These are phyloP conservation scores for Colletotrichum karsti DNA, from an alignment of 2,329 filamentous ascomycete species.

Conservation along the genomic window DNA sequence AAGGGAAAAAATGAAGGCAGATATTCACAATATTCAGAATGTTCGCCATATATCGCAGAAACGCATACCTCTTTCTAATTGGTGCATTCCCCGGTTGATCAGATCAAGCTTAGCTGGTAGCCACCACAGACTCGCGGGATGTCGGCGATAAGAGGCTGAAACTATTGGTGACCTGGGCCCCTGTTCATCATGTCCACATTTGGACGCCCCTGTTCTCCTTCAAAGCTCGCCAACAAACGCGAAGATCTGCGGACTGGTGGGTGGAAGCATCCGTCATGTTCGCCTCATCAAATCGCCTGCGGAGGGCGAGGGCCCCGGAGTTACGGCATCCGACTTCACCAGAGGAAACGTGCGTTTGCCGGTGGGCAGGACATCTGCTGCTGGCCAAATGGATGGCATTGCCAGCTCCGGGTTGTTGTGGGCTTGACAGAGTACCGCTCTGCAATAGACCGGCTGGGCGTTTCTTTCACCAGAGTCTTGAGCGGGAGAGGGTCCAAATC, in stretches of 20 bases:
- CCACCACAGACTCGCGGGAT: too few relatives aligned
- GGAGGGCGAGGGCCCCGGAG: neutral
- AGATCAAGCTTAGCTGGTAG: neutral
- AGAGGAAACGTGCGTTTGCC: neutral
- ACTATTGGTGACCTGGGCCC: neutral
- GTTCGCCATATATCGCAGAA: too few relatives aligned
- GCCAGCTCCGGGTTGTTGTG: neutral
- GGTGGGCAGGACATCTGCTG: neutral
- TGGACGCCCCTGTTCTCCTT: neutral
- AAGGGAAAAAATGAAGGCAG: too few relatives aligned
- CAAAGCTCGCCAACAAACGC: neutral
- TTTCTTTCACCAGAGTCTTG: neutral
- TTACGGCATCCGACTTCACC: neutral
- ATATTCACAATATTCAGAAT: too few relatives aligned
- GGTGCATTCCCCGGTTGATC: neutral
- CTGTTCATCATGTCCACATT: conserved; percentile 14
- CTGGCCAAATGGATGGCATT: neutral
- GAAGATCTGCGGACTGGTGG: neutral
- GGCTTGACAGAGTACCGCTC: neutral
- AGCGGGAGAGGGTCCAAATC: neutral
- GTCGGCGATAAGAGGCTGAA: conserved; percentile 17
- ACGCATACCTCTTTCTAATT: neutral
- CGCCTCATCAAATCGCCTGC: neutral
- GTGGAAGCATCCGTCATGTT: neutral
- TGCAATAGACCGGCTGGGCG: neutral